Percentiles rank a stretch among this genome's conserved stretches.
Conservation (phyloP, 331 rosid species). For the Quercus tomentella region DNA sequence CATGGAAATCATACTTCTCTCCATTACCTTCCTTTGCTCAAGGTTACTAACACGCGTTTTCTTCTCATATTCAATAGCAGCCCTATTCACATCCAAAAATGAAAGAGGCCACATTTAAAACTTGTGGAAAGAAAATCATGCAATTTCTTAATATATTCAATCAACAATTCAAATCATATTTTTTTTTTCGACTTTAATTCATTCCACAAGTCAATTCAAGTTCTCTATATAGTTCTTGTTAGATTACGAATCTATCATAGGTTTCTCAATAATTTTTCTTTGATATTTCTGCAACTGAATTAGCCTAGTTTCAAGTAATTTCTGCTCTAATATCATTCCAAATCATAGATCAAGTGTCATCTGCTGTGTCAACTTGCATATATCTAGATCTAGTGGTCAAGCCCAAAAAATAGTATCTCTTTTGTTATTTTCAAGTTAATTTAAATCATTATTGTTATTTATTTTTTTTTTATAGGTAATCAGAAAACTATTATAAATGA, state of each 20-base stretch:
- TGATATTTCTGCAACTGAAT: neutral
- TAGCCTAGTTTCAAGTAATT: neutral
- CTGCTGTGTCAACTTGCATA: no score
- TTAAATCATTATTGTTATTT: no score
- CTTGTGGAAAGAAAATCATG: neutral
- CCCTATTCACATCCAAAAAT: conserved; percentile 42
- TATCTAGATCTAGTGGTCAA: no score
- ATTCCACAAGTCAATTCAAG: neutral
- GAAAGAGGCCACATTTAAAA: neutral
- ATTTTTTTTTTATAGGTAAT: no score
- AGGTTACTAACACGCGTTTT: conserved; percentile 56
- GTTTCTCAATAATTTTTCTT: neutral
- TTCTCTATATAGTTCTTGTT: neutral
- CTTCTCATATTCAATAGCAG: conserved; percentile 83
- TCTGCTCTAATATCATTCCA: no score
- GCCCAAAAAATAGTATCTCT: no score
- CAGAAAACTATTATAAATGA: no score
- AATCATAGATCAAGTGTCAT: no score
- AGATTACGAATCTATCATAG: neutral
- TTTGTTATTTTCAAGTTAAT: no score
- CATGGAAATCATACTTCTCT: conserved; percentile 57
- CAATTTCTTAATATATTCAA: neutral
- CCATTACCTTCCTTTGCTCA: conserved; percentile 59
- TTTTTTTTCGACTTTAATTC: neutral
- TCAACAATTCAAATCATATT: neutral